Base-by-base conservation (phyloP, 306 rosid species). In the Glycine tomentella region DNA sequence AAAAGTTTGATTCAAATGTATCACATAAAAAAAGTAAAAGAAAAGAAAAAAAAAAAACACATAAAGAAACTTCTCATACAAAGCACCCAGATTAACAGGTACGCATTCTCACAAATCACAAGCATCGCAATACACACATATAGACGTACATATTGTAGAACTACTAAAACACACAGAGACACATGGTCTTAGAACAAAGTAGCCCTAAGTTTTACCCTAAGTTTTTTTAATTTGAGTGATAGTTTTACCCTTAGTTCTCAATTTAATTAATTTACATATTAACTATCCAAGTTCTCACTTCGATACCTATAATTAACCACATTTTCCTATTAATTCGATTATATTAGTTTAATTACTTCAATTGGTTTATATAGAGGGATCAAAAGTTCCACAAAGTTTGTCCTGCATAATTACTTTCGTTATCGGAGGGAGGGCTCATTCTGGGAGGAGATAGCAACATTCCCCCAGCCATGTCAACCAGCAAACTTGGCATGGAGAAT, bases 381-480 rank as follows among this genome's bases (percentile, higher is more conserved):
- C 50, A 86, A 40, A 45, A 70, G 88, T 78, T 88, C 99, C 99
- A 95, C 52, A 95, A 84, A 75, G 57, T 82, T 13, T 85, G 92
- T 20, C 86, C 90, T 2, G 74, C 82, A 3, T 73, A 80, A 64
- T 25, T 25, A 25, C 78, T 69, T 17, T 83, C 95, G 10, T 87
- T 58, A 10, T 90, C 86, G 0, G 92, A 77, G 0, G 89, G 84
- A 0, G 92, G 73, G 65, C 42, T 85, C 70, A 95, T 89, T 83
- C 95, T 86, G 6, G 99, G 99, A 3, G 99, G 99, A 7, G 99
- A 87, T 42, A 95, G 75, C 63, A 95, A 75, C 99, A 95, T 91
- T 83, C 98, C 99, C 83, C 86, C 93, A 2, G 99, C 99, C 99
- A 95, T 95, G 11, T 93, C 95, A 9, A 77, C 82, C 72, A 95